Evolutionary conservation across 2,329 filamentous ascomycete species (phyloP), one percentile per base, ranked within the genome.

Genomic region (Blastomyces gilchristii): DNA sequence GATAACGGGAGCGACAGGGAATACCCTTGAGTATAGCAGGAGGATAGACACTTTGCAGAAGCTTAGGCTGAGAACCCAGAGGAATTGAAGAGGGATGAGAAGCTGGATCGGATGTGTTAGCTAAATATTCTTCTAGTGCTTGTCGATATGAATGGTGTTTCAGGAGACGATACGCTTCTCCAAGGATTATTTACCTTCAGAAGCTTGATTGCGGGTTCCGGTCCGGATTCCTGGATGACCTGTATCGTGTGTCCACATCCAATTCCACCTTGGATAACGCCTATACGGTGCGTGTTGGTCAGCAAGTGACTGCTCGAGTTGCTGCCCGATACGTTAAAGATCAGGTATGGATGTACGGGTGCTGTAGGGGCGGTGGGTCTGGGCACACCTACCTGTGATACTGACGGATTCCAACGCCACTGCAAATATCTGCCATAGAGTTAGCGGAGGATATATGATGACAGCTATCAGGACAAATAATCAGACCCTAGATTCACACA

Each of bases 51-150:
- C 62, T 25, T 70, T 70, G 2, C 64, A 67, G 61, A 69, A 68
- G 31, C 63, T 69, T 16, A 70, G 62, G 54, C 68, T 69, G 6
- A 66, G 61, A 12, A 68, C 71, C 64, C 73, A 71, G 2, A 69
- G 60, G 41, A 70, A 66, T 57, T 71, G 68, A 28, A 69, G 62
- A 4, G 69, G 66, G 58, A 71, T 63, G 49, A 69, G 65, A 47
- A 69, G 47, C 31, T 69, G 47, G 18, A 65, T 59, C n/a, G 18
- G 16, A 28, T 28, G 25, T 22, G 39, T 59, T 60, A 22, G 58
- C 25, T 12, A 49, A 28, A 39, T 25, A 12, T 16, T 7, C 11
- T 39, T 8, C 4, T 25, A 4, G 12, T 57, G 1, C 28, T 37
- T 39, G 18, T 39, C 31, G 11, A 43, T 14, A 28, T 28, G 39